Evolutionary conservation across 305 asterid species (phyloP), one percentile per base, ranked within the genome.

Genomic region (Lippia alba): DNA sequence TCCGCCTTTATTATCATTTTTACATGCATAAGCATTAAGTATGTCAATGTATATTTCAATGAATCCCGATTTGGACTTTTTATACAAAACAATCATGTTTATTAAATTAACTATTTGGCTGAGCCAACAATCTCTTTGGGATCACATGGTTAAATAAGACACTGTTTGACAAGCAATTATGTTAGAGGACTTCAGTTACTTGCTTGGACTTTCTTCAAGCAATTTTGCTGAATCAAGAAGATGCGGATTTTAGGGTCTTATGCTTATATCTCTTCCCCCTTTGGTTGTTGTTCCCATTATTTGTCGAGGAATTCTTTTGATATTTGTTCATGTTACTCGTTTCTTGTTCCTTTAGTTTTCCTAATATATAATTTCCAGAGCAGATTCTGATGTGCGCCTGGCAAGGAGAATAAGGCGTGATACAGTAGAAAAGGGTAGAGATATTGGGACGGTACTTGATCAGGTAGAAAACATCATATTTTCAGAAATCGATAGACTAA

Each of bases 371-470:
- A 71, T 67, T 83, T 75, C 81, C 82, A 71, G 73, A 80, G 90
- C 93, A 95, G 99, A 95, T 90, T 92, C 99, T 81, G 99, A 95
- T 87, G 96, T 94, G 58, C 97, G 98, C 59, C 78, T 92, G 65
- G 97, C 98, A 15, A 84, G 99, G 89, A 90, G 99, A 82, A 92
- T 94, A 73, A 92, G 92, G 77, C 97, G 99, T 19, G 99, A 94
- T 79, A 92, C 96, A n/a, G 96, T 68, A 72, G 98, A 92, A 72
- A 94, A 92, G 85, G 89, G 88, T 62, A 83, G 99, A 82, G 99
- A 95, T 80, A 90, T 95, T 60, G 91, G 87, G 36, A 85, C 45
- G 71, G 90, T 95, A 17, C 95, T 95, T 66, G 99, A 95, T 81
- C 99, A 92, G 99, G 99, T 92, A 81, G 82, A 70, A 53, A 50